Evolutionary conservation across 768 basidiomycete genomes (phyloP), one percentile per base, ranked within the genome.

Genomic region (Porphyrellus cyaneotinctus): DNA sequence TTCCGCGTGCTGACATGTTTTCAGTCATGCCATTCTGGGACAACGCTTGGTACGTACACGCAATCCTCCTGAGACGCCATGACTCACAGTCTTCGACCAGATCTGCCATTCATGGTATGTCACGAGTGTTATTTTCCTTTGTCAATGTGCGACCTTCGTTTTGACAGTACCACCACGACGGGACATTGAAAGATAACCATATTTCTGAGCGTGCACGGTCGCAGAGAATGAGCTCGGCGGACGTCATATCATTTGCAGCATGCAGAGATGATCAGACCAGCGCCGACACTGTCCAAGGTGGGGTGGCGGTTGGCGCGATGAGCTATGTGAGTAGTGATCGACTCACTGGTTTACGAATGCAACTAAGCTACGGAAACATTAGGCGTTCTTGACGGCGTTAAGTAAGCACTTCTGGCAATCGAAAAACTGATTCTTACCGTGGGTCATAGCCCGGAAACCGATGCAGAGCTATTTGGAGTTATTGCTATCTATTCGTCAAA

Each of bases 171-270:
- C 77, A 79, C n/a, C 73, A 81, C n/a, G 74, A 77, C 56, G 82
- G 82, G 6, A 73, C 77, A 41, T 62, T 82, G 47, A 80, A 75
- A 56, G 77, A 78, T 4, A 69, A 59, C 24, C 74, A 76, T 1
- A 62, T 81, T 31, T 65, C 68, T 35, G 52, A 61, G 28, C 66
- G 64, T 14, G 60, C 70, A 32, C 65, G 64, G 51, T 53, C 50
- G n/a, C 51, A 60, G 20, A 86, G 84, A 62, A 73, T 76, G 12
- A 82, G 84, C 7, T 66, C 78, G 0, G 93, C 88, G 2, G 95
- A 98, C 63, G 91, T 84, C n/a, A 84, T 90, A 47, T 85, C 83
- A 2, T 87, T 82, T 67, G 82, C 86, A 17, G 86, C 80, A 20
- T 88, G 87, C 61, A 75, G 80, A 47, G 88, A 90, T 64, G 76